These are phyloP conservation scores for Sporothrix variecibatus DNA, from an alignment of 2,329 filamentous ascomycete species.

Conservation along the genomic window DNA sequence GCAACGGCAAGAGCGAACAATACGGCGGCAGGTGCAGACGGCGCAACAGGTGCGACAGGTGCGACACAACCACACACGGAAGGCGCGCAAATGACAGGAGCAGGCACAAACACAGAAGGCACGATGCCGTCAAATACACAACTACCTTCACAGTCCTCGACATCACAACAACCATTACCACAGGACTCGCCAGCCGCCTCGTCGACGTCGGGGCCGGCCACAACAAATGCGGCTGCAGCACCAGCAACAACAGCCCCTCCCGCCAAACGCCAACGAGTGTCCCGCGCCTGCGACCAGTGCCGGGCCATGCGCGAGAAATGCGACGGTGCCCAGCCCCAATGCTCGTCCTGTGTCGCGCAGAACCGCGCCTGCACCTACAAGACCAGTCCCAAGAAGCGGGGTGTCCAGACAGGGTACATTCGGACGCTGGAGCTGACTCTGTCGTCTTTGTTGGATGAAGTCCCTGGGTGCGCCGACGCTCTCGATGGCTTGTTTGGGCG, in stretches of 20 bases:
- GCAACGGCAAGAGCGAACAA: background rate
- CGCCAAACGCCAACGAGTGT: conserved; percentile 64
- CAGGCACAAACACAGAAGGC: background rate
- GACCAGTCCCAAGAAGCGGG: conserved; percentile 72
- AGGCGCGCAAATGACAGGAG: background rate
- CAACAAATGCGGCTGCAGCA: background rate
- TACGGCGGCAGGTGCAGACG: background rate
- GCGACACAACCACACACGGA: background rate
- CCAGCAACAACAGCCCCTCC: background rate
- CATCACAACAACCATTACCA: background rate
- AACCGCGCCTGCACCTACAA: conserved; percentile 70
- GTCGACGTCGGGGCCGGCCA: background rate
- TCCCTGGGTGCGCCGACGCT: conserved; percentile 59
- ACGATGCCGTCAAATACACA: background rate
- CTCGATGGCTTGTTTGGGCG: conserved; percentile 57
- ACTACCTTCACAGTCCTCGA: background rate
- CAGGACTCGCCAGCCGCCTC: conserved; percentile 7
- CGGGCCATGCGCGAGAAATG: conserved; percentile 70
- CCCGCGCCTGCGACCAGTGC: conserved; percentile 69
- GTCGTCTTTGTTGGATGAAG: conserved; percentile 65
- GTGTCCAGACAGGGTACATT: conserved; percentile 79
- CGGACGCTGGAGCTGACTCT: conserved; percentile 70
- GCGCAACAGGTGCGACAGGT: background rate
- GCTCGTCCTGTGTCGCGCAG: conserved; percentile 65
- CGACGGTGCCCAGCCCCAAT: conserved; percentile 67